Base-by-base conservation (phyloP, 495 filamentous ascomycete species). In the Aspergillus biplanus region DNA sequence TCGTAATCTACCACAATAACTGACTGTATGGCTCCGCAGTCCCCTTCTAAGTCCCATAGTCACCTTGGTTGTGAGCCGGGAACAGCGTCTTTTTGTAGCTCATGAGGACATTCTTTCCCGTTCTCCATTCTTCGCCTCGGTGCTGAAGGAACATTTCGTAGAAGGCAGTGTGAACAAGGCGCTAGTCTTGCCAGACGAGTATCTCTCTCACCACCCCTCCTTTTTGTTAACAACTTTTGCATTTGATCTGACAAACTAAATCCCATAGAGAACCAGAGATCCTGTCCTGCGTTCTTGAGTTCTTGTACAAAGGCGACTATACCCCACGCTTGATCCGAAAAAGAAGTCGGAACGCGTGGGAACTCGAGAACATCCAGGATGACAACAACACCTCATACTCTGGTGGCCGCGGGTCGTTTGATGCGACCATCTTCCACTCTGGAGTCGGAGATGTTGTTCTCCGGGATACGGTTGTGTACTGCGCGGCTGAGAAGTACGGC, bases 381-480 rank as follows among this genome's bases (percentile, higher is more conserved):
- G 64, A 77, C 53, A 72, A 69, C 67, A 66, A 75, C 67, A 77
- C 34, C 50, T 34, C 39, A 44, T 44, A 27, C 44, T 34, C 73
- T 60, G 83, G 85, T 77, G 84, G 85, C 70, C 80, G 82, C 75
- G 85, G 81, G 64, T 85, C 85, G 67, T 88, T 87, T 74, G 87
- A 91, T 80, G 83, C 90, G 65, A 93, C 90, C 58, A 83, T 95
- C 69, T 89, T 88, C 73, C 84, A 87, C 74, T 68, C 85, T 63
- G 87, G 86, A 69, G 82, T 89, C 66, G 85, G 82, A 71, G 88
- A 88, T 64, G 75, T 89, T 62, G 76, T 97, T 68, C 87, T 97
- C 62, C 87, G 90, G 65, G 93, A 97, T 78, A 97, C 93, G 16
- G 88, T 89, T 64, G 85, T 97, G 69, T 97, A 97, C 85, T 97